Evolutionary conservation across 495 filamentous ascomycete genomes (phyloP), one percentile per base, ranked within the genome.

Genomic region (Penicillium riverlandense): DNA sequence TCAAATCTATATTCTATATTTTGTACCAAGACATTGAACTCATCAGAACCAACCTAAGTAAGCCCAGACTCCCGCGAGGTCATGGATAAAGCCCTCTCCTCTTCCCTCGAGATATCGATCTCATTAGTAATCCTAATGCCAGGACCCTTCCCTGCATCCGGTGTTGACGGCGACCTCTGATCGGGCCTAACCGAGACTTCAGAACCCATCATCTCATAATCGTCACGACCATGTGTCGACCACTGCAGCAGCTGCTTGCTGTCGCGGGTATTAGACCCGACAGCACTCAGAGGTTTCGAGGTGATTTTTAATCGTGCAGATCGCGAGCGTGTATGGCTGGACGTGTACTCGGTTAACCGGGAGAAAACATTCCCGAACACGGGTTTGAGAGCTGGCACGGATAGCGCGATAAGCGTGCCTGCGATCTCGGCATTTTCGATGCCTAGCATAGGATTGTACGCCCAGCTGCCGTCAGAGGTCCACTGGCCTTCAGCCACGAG

Each of bases 391-490:
- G 67, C 70, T 8, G 70, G 70, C 4, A 71, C 58, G 0, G 70
- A 74, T 14, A 74, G 58, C 4, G 70, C 68, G 30, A 72, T 62
- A 3, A 74, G 42, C 1, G 70, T 72, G 9, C 59, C 50, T 10
- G 66, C 70, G 11, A 74, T 61, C 35, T 74, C 70, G 14, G 67
- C 58, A 30, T 59, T 65, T 41, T 74, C 70, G 37, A 74, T 53
- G 10, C 55, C 68, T 6, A 74, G 47, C 63, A 69, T 64, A 10
- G 69, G 66, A 33, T 63, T 63, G 54, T 74, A 72, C 14, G 57
- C 52, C 70, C 70, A 74, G 32, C 65, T 66, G 35, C 56, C 57
- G 49, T 74, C 70, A 12, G 52, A 11, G 1, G 50, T 47, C 61
- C 63, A 71, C 47, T 69, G 63, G 14, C 70, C 67, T 11, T 36